Evolutionary conservation across 371 early-diverging fungal genomes (phyloP).

Genomic region (Syncephalastrum monosporum): DNA sequence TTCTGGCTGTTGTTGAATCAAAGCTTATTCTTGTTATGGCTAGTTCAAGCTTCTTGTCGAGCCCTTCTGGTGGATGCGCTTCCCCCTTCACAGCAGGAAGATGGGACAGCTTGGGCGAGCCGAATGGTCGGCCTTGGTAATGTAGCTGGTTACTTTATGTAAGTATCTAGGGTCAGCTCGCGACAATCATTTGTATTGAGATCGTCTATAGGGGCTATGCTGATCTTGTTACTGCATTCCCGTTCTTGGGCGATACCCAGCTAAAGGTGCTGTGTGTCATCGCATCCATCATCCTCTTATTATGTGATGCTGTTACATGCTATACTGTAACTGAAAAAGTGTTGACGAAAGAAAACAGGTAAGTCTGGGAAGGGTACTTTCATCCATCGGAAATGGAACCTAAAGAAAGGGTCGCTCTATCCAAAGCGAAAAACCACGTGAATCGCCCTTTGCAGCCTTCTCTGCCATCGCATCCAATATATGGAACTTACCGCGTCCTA

Average conservation of each 20-base stretch:
- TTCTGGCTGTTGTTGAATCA: background rate
- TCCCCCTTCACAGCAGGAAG: constrained; percentile 79
- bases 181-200: background rate
- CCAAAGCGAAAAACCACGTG: constrained; percentile 6
- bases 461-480: constrained; percentile 38
- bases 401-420: background rate
- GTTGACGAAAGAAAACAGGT: constrained; percentile 29
- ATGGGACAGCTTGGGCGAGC: constrained; percentile 91
- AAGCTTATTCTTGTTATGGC: background rate
- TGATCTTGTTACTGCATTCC: constrained; percentile 68
- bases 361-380: background rate
- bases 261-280: constrained; percentile 79
- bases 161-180: constrained; percentile 7
- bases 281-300: constrained; percentile 63
- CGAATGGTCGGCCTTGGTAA: constrained; percentile 89
- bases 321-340: constrained; percentile 57
- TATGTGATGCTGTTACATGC: constrained; percentile 70
- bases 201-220: constrained; percentile 63
- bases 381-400: background rate
- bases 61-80: constrained; percentile 87
- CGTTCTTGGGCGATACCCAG: constrained; percentile 79
- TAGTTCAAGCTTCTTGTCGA: constrained; percentile 82
- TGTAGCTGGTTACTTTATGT: constrained; percentile 83
- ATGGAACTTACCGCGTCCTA: constrained; percentile 65
- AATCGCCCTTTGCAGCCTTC: constrained; percentile 32